Evolutionary conservation across 2,329 filamentous ascomycete genomes (phyloP).

Genomic region (Pseudogymnoascus sp.): DNA sequence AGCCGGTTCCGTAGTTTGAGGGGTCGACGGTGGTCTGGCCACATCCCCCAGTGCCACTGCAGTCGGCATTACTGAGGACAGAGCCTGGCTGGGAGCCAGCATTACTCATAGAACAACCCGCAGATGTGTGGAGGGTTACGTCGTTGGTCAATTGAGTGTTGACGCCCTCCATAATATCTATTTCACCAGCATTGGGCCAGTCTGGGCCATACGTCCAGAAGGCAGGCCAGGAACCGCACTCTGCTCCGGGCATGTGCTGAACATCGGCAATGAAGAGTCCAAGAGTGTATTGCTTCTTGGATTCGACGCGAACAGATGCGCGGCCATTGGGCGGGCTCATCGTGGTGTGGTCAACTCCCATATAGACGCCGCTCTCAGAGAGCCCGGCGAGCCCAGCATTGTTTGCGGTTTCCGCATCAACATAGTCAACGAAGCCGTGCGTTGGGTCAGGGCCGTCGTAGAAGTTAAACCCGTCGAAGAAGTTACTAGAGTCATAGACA

Average conservation of each 20-base stretch:
- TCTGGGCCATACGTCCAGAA: constrained; percentile 49
- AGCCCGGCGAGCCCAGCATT: constrained; percentile 38
- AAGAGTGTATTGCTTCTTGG: constrained; percentile 43
- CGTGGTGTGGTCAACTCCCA: constrained; percentile 60
- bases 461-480: constrained; percentile 45
- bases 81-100: constrained; percentile 39
- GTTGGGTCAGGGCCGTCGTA: constrained; percentile 58
- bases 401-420: constrained; percentile 49
- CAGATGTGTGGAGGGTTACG: constrained; percentile 59
- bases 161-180: constrained; percentile 74
- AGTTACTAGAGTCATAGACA: constrained; percentile 35
- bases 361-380: constrained; percentile 46
- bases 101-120: constrained; percentile 49
- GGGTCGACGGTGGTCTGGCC: constrained; percentile 42
- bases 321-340: constrained; percentile 50
- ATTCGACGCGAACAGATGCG: constrained; percentile 58
- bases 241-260: constrained; percentile 48
- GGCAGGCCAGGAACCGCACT: constrained; percentile 54
- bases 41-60: constrained; percentile 54
- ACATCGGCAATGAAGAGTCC: constrained; percentile 52
- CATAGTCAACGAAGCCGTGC: constrained; percentile 64
- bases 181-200: constrained; percentile 66
- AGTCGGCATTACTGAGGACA: constrained; percentile 43
- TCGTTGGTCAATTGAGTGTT: constrained; percentile 51
- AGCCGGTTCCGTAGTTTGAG: constrained; percentile 55